These are phyloP conservation scores for Berberis vulgaris DNA, from an alignment of 164 flowering plant genomes.

Conservation along the genomic window DNA sequence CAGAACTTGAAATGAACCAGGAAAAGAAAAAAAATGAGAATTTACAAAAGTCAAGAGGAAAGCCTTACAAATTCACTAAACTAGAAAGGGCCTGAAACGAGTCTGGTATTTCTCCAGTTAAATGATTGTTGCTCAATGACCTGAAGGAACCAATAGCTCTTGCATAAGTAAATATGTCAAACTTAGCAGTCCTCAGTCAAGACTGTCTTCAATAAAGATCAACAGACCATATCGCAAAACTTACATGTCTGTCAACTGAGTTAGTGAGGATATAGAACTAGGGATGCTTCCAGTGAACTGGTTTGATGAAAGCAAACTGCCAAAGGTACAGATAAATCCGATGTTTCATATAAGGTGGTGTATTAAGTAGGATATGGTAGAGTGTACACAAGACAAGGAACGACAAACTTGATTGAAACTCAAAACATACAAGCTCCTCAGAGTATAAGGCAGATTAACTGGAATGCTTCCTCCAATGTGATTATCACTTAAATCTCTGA, in stretches of 20 bases:
- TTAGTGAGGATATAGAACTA: slow-evolving; percentile 44
- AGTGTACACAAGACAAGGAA: background rate
- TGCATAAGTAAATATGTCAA: too few species aligned
- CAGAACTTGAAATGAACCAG: slow-evolving; percentile 6
- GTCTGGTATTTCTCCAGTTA: slow-evolving; percentile 75
- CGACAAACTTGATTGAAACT: background rate
- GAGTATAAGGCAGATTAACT: slow-evolving; percentile 49
- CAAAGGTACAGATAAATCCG: slow-evolving; percentile 21
- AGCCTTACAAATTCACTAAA: slow-evolving; percentile 61
- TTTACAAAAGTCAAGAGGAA: background rate
- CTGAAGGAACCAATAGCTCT: too few species aligned
- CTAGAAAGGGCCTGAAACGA: slow-evolving; percentile 39
- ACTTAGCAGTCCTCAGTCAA: too few species aligned
- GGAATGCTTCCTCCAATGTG: slow-evolving; percentile 85
- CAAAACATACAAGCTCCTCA: slow-evolving; percentile 58
- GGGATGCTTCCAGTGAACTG: slow-evolving; percentile 82
- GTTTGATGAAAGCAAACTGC: slow-evolving; percentile 92
- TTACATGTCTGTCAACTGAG: slow-evolving; percentile 55
- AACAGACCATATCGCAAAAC: slow-evolving; percentile 14
- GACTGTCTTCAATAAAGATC: slow-evolving; percentile 26
- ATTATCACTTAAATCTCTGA: slow-evolving; percentile 80
- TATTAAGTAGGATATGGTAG: background rate
- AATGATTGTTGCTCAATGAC: slow-evolving; percentile 4
- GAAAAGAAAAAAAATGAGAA: too few species aligned
- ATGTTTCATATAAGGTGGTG: slow-evolving; percentile 1